Base-by-base conservation (phyloP, 148 eudicot genomes). In the Amaranthus palmeri region DNA sequence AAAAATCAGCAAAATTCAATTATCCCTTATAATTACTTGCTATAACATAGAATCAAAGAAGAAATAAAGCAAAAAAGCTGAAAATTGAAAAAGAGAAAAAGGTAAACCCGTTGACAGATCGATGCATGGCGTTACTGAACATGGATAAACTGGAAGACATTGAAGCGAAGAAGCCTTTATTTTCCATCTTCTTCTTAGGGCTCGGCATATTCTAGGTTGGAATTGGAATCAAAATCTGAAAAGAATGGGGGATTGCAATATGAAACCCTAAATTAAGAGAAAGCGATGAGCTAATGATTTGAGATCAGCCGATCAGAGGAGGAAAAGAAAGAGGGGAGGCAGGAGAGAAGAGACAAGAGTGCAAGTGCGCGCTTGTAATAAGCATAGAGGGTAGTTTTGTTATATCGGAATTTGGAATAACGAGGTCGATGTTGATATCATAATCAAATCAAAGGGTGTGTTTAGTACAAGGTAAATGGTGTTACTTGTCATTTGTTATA, bases 21-120 rank as follows among this genome's bases (percentile, higher is more conserved):
- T n/a, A 4, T 4, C 3, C 0, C 18, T 8, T 25, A 47, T 40
- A 25, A 25, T 17, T n/a, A 4, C 1, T 10, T 8, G 8, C 1
- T 25, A 2, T 25, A 40, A 8, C 49, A 36, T 5, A 41, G 52
- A 49, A n/a, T 69, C 64, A 49, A 18, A 66, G 18, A 40, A 10
- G 41, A 57, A 52, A 50, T 25, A 10, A 3, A 12, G 7, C 12
- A 64, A 14, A 75, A 12, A 17, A 11, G 46, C 3, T 8, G 14
- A 10, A 36, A 14, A 11, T 60, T 46, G 1, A 54, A 7, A 61
- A 15, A 59, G 53, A 17, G 46, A 11, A 44, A 40, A 65, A 63
- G 43, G 18, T 0, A 48, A 17, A 92, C 98, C 98, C 96, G 51
- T 84, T 90, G 69, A 90, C 93, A 45, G 93, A 87, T 87, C 87